Conservation (phyloP, 2,329 filamentous ascomycete genomes). For the Fusarium oxysporum region DNA sequence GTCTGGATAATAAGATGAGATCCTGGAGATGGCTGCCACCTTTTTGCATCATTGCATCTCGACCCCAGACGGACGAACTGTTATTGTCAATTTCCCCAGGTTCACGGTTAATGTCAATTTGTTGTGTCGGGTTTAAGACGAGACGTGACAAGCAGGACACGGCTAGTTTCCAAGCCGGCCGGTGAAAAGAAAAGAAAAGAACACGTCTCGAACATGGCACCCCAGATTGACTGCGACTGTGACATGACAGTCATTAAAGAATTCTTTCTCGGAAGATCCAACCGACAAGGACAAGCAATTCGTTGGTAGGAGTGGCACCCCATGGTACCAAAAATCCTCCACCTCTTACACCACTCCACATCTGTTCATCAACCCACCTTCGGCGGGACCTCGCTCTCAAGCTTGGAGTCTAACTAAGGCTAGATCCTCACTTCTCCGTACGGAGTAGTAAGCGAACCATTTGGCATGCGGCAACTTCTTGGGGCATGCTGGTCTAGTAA, state of each 20-base stretch:
- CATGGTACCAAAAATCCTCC: slow-evolving; percentile 40
- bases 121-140: not conserved
- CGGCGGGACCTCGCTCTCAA: slow-evolving; percentile 47
- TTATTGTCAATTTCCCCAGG: slow-evolving; percentile 12
- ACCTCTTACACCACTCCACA: slow-evolving; percentile 45
- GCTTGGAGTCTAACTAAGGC: slow-evolving; percentile 40
- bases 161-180: slow-evolving; percentile 11
- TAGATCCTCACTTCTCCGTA: slow-evolving; percentile 42
- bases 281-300: slow-evolving; percentile 32
- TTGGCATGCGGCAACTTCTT: slow-evolving; percentile 43
- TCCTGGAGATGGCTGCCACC: slow-evolving; percentile 37
- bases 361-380: slow-evolving; percentile 47
- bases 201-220: slow-evolving; percentile 31
- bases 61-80: slow-evolving; percentile 1
- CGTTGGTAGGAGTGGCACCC: slow-evolving; percentile 32
- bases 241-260: slow-evolving; percentile 7
- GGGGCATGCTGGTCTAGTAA: slow-evolving; percentile 36
- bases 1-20: slow-evolving; percentile 24
- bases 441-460: slow-evolving; percentile 46
- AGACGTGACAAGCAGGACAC: not conserved
- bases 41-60: not conserved
- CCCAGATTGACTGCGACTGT: slow-evolving; percentile 17
- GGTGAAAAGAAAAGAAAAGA: slow-evolving; percentile 14
- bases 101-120: slow-evolving; percentile 4
- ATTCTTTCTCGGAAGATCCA: slow-evolving; percentile 32